These are phyloP conservation scores for Saraca asoca DNA, from an alignment of 331 rosid species.

Conservation along the genomic window DNA sequence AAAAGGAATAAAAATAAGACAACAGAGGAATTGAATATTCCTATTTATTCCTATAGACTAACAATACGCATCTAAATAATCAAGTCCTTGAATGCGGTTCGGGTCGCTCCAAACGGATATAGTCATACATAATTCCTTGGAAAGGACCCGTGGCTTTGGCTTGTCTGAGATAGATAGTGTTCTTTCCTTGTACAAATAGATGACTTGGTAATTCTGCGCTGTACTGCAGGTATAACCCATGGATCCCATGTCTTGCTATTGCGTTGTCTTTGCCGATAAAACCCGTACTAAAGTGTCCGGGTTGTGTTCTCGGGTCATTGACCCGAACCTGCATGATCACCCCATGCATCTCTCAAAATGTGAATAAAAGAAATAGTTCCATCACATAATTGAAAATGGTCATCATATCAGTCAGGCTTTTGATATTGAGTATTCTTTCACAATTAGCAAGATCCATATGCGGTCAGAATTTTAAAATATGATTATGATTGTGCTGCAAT, in stretches of 20 bases:
- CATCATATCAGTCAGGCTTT: too few species aligned
- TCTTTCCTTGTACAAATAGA: conserved; percentile 44
- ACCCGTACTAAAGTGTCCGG: conserved; percentile 51
- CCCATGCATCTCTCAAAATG: too few species aligned
- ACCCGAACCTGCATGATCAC: conserved; percentile 49
- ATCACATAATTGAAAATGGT: too few species aligned
- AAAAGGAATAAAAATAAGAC: too few species aligned
- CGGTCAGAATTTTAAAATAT: too few species aligned
- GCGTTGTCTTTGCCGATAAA: conserved; percentile 69
- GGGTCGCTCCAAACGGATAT: conserved; percentile 81
- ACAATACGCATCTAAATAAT: neutral
- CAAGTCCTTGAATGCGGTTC: conserved; percentile 24
- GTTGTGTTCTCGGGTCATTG: conserved; percentile 32
- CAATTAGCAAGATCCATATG: too few species aligned
- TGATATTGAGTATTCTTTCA: too few species aligned
- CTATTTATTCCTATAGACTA: too few species aligned
- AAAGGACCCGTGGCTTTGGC: conserved; percentile 44
- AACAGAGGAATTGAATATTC: too few species aligned
- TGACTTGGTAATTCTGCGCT: conserved; percentile 44
- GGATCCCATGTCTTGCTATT: conserved; percentile 88
- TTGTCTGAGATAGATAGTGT: conserved; percentile 63
- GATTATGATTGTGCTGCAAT: too few species aligned
- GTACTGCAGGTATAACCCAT: conserved; percentile 71
- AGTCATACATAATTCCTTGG: conserved; percentile 86
- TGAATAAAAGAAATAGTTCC: too few species aligned